Percentiles rank a stretch among this genome's conserved stretches.
phyloP scores from a whole-genome alignment of 2,329 filamentous ascomycete species.

The Chaetothyriales sp. region DNA sequence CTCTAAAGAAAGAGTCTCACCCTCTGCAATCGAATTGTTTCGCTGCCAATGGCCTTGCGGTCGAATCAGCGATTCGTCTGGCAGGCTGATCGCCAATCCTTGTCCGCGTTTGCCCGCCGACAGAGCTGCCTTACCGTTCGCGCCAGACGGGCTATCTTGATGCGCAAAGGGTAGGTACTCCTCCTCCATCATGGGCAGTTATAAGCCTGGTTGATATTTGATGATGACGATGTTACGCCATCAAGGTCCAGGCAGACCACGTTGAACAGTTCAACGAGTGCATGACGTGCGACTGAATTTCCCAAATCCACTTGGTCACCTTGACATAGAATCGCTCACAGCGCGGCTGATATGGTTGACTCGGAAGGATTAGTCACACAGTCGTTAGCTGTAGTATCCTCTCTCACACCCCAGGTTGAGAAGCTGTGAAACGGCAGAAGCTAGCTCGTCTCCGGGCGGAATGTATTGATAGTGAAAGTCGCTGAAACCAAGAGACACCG shows the following conservation, averaged over 20 bases:
- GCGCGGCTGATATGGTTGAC: not conserved
- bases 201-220: not conserved
- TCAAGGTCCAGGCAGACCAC: not conserved
- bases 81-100: not conserved
- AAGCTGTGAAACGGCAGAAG: too few relatives aligned
- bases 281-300: not conserved
- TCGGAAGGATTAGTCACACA: not conserved
- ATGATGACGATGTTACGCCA: not conserved
- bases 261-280: not conserved
- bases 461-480: too few relatives aligned
- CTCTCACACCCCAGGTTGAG: too few relatives aligned
- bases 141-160: not conserved
- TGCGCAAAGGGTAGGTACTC: not conserved
- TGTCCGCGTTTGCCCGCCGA: not conserved
- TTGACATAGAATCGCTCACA: not conserved
- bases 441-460: too few relatives aligned
- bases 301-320: not conserved
- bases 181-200: not conserved
- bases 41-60: not conserved
- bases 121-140: too few relatives aligned
- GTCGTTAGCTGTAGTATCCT: not conserved
- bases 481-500: too few relatives aligned
- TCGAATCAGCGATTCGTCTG: not conserved
- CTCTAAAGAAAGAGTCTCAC: not conserved
- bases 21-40: not conserved